Base-by-base conservation (phyloP, 2,329 filamentous ascomycete species). In the Fusarium sarcochroum region DNA sequence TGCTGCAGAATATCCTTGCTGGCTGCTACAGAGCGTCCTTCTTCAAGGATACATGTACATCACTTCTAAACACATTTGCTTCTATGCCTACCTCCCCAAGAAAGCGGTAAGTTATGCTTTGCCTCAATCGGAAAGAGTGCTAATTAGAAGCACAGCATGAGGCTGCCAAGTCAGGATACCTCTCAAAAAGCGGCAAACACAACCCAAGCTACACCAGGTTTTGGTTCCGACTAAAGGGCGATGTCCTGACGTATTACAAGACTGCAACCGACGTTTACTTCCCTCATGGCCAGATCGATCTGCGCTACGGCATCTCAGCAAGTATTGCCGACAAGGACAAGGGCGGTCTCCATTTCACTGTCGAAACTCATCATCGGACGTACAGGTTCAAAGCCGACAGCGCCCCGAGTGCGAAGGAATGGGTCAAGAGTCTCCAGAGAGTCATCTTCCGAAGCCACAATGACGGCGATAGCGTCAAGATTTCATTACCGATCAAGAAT, bases 21-120 rank as follows among this genome's bases (percentile, higher is more conserved):
- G 93, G 90, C 83, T 98, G 38, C 82, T 98, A 34, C 94, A 98
- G 77, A 97, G 92, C 75, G 93, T 97, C 44, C 83, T 98, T 30
- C 86, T 98, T 10, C 94, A 98, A 76, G 96, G 96, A 7, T 98
- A 96, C 77, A 91, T 99, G 86, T 98, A 98, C 80, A 93, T 99
- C 75, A 98, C 96, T 0, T 86, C 91, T 64, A 92, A 91, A 72
- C 96, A 99, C 77, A 92, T 98, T 64, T 98, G 94, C 80, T 99
- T 98, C 78, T 98, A 98, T 77, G 94, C 96, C 38, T 98, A 98
- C 77, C 86, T 98, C n/a, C 94, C 94, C 8, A 97, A 94, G 83
- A 97, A 96, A 84, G 89, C 91, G 51, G 91, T 92, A 84, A 80
- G 90, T 75, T 21, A 13, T 5, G 2, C 9, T 45, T 9, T 32